Percentiles rank a stretch among this genome's conserved stretches.
Evolutionary conservation across 306 rosid genomes (phyloP).

Genomic region (Inga oerstediana): DNA sequence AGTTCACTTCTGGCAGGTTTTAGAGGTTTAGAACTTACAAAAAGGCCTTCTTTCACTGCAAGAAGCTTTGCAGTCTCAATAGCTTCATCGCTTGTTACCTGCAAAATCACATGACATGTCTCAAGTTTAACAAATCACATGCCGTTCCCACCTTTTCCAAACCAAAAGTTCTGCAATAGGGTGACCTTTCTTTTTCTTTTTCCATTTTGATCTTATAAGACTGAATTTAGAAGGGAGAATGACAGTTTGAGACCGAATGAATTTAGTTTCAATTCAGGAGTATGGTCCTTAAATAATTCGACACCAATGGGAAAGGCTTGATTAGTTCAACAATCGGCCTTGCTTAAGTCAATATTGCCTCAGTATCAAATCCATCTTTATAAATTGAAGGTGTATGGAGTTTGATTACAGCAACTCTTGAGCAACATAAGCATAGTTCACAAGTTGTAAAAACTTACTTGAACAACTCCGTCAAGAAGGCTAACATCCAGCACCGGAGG

Average conservation of each 20-base stretch:
- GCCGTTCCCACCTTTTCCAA: not conserved
- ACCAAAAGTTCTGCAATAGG: not conserved
- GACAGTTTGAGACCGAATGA: not conserved
- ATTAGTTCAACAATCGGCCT: not conserved
- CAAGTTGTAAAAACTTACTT: constrained; percentile 50
- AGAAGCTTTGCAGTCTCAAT: constrained; percentile 77
- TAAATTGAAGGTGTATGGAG: not conserved
- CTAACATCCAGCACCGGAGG: constrained; percentile 80
- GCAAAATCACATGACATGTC: constrained; percentile 27
- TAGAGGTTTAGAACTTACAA: constrained; percentile 57
- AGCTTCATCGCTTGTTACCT: constrained; percentile 75
- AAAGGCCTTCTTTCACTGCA: constrained; percentile 75
- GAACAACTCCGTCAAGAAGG: constrained; percentile 68
- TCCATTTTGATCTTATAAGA: not conserved
- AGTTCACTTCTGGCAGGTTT: constrained; percentile 1
- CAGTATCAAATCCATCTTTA: not conserved
- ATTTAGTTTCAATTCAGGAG: not conserved
- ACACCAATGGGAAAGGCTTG: constrained; percentile 5
- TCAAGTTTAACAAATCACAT: constrained; percentile 28
- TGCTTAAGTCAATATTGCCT: not conserved
- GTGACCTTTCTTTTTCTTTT: not conserved
- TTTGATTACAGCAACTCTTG: constrained; percentile 17
- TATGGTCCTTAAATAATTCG: not conserved
- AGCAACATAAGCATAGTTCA: constrained; percentile 12
- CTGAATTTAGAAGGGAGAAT: not conserved